Evolutionary conservation across 2,329 filamentous ascomycete species (phyloP).

Genomic region (Beauveria sp.): DNA sequence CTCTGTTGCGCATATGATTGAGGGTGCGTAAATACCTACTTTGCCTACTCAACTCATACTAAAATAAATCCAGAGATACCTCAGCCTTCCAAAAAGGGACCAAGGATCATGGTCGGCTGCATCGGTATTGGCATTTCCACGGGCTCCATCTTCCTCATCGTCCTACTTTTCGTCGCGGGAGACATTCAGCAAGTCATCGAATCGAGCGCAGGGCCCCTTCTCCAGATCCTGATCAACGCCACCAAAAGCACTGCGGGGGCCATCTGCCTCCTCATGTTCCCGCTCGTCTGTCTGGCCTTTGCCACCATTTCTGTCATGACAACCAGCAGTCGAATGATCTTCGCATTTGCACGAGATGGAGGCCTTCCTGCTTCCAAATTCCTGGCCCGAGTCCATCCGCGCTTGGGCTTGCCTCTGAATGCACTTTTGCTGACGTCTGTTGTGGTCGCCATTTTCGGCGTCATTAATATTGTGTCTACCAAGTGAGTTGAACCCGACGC

Average conservation of each 20-base stretch:
- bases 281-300: constrained; percentile 56
- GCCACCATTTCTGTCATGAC: constrained; percentile 58
- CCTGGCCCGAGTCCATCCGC: constrained; percentile 54
- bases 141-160: constrained; percentile 54
- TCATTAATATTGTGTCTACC: constrained; percentile 60
- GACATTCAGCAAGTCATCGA: constrained; percentile 48
- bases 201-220: constrained; percentile 48
- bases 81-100: constrained; percentile 22
- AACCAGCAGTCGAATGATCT: constrained; percentile 58
- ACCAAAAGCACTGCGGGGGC: constrained; percentile 54
- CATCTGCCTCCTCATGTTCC: constrained; percentile 60
- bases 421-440: constrained; percentile 52
- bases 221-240: constrained; percentile 56
- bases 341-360: constrained; percentile 57
- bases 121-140: constrained; percentile 56
- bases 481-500: constrained; percentile 17
- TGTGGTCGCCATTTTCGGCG: constrained; percentile 60
- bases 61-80: constrained; percentile 19
- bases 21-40: constrained; percentile 12
- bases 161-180: constrained; percentile 56
- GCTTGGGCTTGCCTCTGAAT: constrained; percentile 58
- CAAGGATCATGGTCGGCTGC: constrained; percentile 41
- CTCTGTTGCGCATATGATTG: constrained; percentile 29
- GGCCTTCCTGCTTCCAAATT: constrained; percentile 55
- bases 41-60: neutral